These are phyloP conservation scores for Colletotrichum australisinense DNA, from an alignment of 2,329 filamentous ascomycete genomes.

Conservation along the genomic window DNA sequence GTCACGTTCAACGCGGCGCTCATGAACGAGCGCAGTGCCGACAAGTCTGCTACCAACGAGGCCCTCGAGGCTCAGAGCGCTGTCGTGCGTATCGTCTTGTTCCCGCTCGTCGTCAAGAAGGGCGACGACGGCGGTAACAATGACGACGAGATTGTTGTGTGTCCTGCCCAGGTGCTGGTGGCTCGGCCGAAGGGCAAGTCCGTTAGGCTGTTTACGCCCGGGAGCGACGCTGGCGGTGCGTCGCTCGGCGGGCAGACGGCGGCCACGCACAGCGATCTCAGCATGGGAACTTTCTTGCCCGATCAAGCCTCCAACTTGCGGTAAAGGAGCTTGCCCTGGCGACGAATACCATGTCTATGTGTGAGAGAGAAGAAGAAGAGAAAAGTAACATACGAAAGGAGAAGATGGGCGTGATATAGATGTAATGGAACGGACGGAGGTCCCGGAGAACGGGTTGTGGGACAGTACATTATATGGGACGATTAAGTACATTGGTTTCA, in stretches of 20 bases:
- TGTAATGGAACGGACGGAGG: background rate
- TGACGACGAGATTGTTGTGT: slow-evolving; percentile 95
- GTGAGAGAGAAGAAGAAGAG: background rate
- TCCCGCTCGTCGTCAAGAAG: slow-evolving; percentile 96
- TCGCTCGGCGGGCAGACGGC: slow-evolving; percentile 49
- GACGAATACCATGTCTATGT: background rate
- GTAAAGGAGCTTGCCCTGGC: background rate
- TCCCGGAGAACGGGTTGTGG: background rate
- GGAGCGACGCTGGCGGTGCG: slow-evolving; percentile 64
- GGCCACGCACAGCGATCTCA: slow-evolving; percentile 48
- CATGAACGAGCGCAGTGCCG: slow-evolving; percentile 92
- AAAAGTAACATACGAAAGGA: background rate
- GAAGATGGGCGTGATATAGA: background rate
- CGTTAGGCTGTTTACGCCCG: slow-evolving; percentile 55
- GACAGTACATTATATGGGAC: background rate
- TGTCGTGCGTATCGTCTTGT: slow-evolving; percentile 90
- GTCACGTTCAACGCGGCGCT: slow-evolving; percentile 92
- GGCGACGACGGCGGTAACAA: slow-evolving; percentile 88
- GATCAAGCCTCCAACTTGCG: slow-evolving; percentile 40
- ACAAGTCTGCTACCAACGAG: slow-evolving; percentile 71
- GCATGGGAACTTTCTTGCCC: slow-evolving; percentile 43
- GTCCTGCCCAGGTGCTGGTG: slow-evolving; percentile 92
- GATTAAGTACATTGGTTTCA: background rate
- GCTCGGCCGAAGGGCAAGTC: slow-evolving; percentile 61
- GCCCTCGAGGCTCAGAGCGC: slow-evolving; percentile 81